Conservation (phyloP, 306 rosid species). For the Lathyrus tuberosus region DNA sequence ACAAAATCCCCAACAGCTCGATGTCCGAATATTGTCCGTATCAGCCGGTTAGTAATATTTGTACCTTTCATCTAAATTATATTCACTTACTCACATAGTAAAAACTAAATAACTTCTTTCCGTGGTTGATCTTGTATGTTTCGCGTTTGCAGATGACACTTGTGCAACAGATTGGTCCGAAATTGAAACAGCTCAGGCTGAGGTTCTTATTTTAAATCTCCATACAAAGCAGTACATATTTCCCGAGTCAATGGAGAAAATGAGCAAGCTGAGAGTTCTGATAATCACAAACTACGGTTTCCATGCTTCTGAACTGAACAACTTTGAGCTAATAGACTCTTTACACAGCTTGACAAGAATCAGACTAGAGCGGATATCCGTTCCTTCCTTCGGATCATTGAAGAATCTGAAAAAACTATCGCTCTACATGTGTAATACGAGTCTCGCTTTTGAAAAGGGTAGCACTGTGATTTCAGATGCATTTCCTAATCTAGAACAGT, state of each 20-base stretch:
- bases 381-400: constrained; percentile 47
- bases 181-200: constrained; percentile 39
- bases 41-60: constrained; percentile 58
- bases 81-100: not conserved
- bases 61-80: not conserved
- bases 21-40: constrained; percentile 54
- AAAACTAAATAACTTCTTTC: not conserved
- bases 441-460: constrained; percentile 42
- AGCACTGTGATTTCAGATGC: constrained; percentile 41
- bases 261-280: constrained; percentile 55
- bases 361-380: constrained; percentile 54
- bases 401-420: constrained; percentile 55
- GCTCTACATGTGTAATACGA: constrained; percentile 54
- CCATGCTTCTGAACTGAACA: constrained; percentile 42
- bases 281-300: constrained; percentile 49
- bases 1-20: constrained; percentile 32
- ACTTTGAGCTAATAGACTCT: constrained; percentile 43
- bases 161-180: constrained; percentile 40
- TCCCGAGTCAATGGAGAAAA: constrained; percentile 40
- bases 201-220: constrained; percentile 59
- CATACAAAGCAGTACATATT: constrained; percentile 41
- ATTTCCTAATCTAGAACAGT: constrained; percentile 47
- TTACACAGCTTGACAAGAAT: constrained; percentile 50
- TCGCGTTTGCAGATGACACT: constrained; percentile 55
- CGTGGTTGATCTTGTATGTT: constrained; percentile 3